phyloP scores from a whole-genome alignment of 176 grass and related monocot species.

The Echinochloa phyllopogon region DNA sequence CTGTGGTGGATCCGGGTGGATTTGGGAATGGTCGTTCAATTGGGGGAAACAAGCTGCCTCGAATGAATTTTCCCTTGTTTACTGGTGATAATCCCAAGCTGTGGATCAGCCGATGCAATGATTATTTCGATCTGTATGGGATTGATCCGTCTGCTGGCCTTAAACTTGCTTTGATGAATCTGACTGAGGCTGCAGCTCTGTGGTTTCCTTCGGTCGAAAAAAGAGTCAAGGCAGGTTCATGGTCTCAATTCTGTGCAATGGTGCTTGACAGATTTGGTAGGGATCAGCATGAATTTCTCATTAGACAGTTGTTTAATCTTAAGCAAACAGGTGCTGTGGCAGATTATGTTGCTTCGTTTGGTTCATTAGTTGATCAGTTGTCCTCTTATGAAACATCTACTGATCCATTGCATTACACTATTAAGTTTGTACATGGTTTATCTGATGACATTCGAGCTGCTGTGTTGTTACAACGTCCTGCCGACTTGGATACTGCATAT shows the following conservation, averaged over 20 bases:
- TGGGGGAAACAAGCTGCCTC: neutral
- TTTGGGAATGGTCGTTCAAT: too few relatives aligned
- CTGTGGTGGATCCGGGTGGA: too few relatives aligned
- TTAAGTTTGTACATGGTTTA: too few relatives aligned
- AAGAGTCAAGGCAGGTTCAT: too few relatives aligned
- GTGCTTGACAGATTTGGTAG: neutral
- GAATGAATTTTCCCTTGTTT: neutral
- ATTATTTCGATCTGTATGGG: neutral
- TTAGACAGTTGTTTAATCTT: neutral
- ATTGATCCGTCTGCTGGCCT: neutral
- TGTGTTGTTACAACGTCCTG: too few relatives aligned
- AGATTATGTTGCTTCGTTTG: neutral
- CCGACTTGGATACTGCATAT: too few relatives aligned
- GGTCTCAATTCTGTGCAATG: neutral
- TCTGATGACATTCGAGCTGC: too few relatives aligned
- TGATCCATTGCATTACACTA: too few relatives aligned
- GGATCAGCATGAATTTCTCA: neutral
- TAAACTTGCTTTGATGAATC: neutral
- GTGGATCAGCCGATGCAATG: neutral
- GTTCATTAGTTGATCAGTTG: too few relatives aligned
- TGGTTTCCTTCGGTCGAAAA: neutral
- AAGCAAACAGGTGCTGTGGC: neutral
- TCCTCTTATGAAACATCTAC: too few relatives aligned
- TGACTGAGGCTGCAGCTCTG: accelerated
- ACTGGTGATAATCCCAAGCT: neutral